Base-by-base conservation (phyloP, 257 asterid genomes). In the Solanum dulcamara region DNA sequence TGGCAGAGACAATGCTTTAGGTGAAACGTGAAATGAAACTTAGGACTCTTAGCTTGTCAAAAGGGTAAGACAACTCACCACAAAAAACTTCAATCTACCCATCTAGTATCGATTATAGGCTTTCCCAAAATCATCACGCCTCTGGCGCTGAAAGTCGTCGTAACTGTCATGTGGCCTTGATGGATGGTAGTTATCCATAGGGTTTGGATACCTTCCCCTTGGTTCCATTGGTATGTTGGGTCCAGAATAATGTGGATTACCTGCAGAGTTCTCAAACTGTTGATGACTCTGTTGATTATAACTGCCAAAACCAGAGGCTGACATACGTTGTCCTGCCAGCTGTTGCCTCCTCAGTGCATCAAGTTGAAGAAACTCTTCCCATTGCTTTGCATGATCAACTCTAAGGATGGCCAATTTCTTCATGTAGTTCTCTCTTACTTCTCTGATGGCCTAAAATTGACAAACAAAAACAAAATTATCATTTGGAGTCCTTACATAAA, bases 321-420 rank as follows among this genome's bases (percentile, higher is more conserved):
- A 74, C 66, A 91, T 53, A 46, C 87, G 89, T 17, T 86, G 96
- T 26, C 84, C 89, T 85, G 92, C 88, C 88, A 86, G 89, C 35
- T 84, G 93, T 84, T 93, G 98, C 90, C 92, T 90, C 89, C 92
- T 91, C 77, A 86, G 97, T 84, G 87, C 92, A 88, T 97, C 95
- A 72, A 57, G 86, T 80, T 87, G 97, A 89, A 97, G 93, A 90
- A 97, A 94, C 89, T 93, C 98, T 81, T 92, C 97, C 98, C 98
- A 92, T 89, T 93, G 90, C 83, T 89, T 93, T 81, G 93, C 94
- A 85, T 94, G 98, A 84, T 92, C 59, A 84, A 85, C 93, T 92
- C 93, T 92, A 81, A 94, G 90, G 68, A 80, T 44, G 75, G 88
- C 86, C 85, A 94, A 89, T 85, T 94, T 93, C 88, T 90, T 93